phyloP scores from a whole-genome alignment of 768 basidiomycete genomes.

The Megacollybia marginata region DNA sequence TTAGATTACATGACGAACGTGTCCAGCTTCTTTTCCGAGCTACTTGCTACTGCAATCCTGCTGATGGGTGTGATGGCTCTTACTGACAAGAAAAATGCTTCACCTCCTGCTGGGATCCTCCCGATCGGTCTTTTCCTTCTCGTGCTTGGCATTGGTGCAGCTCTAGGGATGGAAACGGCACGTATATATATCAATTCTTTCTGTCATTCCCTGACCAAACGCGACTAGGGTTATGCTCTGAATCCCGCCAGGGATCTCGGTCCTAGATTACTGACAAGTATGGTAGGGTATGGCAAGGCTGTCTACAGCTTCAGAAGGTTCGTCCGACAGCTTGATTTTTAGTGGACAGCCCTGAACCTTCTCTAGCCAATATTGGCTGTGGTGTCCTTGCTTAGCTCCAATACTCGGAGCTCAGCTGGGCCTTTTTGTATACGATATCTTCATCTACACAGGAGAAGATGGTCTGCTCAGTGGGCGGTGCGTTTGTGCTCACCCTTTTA shows the following conservation, averaged over 20 bases:
- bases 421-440: slow-evolving; percentile 49
- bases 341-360: background rate
- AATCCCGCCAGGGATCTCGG: slow-evolving; percentile 60
- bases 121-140: slow-evolving; percentile 51
- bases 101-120: slow-evolving; percentile 42
- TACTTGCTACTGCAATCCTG: slow-evolving; percentile 52
- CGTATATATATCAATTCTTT: slow-evolving; percentile 24
- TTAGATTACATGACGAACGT: slow-evolving; percentile 32
- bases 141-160: slow-evolving; percentile 49
- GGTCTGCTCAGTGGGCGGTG: slow-evolving; percentile 46
- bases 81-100: slow-evolving; percentile 45
- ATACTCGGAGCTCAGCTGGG: slow-evolving; percentile 53
- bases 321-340: slow-evolving; percentile 17
- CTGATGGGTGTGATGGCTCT: slow-evolving; percentile 47
- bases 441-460: slow-evolving; percentile 53
- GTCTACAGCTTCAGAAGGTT: slow-evolving; percentile 37
- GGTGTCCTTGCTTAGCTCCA: slow-evolving; percentile 57
- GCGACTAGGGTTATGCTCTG: slow-evolving; percentile 31
- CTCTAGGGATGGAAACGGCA: slow-evolving; percentile 61
- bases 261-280: slow-evolving; percentile 61
- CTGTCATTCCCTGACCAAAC: slow-evolving; percentile 40
- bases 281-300: slow-evolving; percentile 59
- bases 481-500: slow-evolving; percentile 3
- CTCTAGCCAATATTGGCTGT: slow-evolving; percentile 64
- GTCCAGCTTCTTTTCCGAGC: slow-evolving; percentile 42